Conservation (phyloP, 441 rosid genomes). For the Rhodomyrtus psidioides region DNA sequence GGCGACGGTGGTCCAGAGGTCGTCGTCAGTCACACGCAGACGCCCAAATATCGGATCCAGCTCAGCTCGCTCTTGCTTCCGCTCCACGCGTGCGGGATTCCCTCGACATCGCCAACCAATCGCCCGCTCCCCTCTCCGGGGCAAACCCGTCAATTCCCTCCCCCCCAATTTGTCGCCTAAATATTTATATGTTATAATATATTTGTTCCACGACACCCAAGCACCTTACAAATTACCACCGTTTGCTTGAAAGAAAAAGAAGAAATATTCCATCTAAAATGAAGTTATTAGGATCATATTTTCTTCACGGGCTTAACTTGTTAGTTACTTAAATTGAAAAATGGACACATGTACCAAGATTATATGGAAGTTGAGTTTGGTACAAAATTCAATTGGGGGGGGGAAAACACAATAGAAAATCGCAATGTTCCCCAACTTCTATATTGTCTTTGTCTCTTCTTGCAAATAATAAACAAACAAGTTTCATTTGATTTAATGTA, state of each 20-base stretch:
- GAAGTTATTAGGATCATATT: not conserved
- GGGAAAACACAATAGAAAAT: conserved; percentile 2
- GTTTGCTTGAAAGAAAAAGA: not conserved
- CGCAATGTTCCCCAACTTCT: not conserved
- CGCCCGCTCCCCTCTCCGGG: not conserved
- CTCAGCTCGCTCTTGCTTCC: conserved; percentile 24
- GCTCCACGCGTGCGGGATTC: conserved; percentile 13
- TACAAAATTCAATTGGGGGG: not conserved
- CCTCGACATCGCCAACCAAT: not conserved
- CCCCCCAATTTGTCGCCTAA: not conserved
- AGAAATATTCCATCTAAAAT: not conserved
- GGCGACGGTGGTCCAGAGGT: not conserved
- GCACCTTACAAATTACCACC: not conserved
- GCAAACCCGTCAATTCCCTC: conserved; percentile 7
- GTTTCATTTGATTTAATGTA: not conserved
- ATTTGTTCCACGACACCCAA: not conserved
- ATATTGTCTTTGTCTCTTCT: not conserved
- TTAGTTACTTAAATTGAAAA: not conserved
- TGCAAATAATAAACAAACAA: not conserved
- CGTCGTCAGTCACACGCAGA: not conserved
- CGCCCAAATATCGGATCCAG: conserved; percentile 28
- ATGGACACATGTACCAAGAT: not conserved
- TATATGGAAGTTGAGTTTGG: not conserved
- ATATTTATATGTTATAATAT: not conserved
- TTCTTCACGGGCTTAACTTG: not conserved